Evolutionary conservation across 129 eudicot genomes (phyloP).

Genomic region (Tagetes erecta): DNA sequence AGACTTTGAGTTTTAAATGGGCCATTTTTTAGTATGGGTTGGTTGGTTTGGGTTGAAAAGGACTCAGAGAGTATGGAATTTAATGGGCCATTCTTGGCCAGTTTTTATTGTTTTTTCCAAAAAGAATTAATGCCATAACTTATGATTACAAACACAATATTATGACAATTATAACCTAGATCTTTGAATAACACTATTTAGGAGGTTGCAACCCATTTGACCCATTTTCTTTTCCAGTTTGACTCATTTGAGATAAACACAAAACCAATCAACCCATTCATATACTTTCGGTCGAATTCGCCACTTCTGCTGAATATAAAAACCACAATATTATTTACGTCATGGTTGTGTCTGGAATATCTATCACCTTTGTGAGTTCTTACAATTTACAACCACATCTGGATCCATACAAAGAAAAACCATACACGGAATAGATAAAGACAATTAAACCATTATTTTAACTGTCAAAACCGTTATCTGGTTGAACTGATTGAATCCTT

Average conservation of each 20-base stretch:
- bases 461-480: not conserved
- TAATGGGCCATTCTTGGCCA: not conserved
- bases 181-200: not conserved
- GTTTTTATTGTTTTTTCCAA: not conserved
- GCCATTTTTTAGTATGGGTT: not conserved
- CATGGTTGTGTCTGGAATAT: not conserved
- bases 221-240: not conserved
- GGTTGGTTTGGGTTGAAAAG: not conserved
- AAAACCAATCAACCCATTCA: not conserved
- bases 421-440: not conserved
- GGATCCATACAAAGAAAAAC: not conserved
- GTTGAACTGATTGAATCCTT: not conserved
- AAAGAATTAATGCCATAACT: not conserved
- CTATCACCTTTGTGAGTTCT: not conserved
- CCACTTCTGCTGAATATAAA: not conserved
- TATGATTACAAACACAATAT: not conserved
- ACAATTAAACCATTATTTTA: not conserved
- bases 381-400: not conserved
- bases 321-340: not conserved
- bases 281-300: not conserved
- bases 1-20: not conserved
- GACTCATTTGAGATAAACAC: not conserved
- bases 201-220: slow-evolving; percentile 2
- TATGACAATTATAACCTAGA: not conserved
- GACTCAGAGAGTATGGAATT: not conserved